Base-by-base conservation (phyloP, 257 asterid genomes). In the Solanum tacnaense region DNA sequence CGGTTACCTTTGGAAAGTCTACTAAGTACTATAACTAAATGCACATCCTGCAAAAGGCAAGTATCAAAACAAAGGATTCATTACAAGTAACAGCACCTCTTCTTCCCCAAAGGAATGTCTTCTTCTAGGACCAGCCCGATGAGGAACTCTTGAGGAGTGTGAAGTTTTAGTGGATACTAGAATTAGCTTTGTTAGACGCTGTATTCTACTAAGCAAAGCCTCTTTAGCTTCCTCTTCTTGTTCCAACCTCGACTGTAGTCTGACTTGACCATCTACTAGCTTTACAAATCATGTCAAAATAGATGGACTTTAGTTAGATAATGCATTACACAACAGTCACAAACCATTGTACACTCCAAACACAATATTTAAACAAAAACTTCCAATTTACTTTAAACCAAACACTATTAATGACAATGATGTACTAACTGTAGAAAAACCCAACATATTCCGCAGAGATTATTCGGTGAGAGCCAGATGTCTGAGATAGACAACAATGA, bases 161-260 rank as follows among this genome's bases (percentile, higher is more conserved):
- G 99, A 91, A 91, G 96, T 75, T 93, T 96, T 97, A 78, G 98
- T 92, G 84, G 99, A 97, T 35, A 97, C 99, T 84, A 97, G 97
- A 90, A 97, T 97, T 89, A 97, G 92, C 91, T 96, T 96, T 68
- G 99, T 97, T 87, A 97, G 91, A 90, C 98, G 93, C 91, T 97
- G 99, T 92, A 97, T 97, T 91, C 99, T 95, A 88, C 98, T 95
- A 95, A 97, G 90, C 85, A 97, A 90, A 86, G 99, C 99, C 91
- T 98, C 99, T 94, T 97, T 97, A 32, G 99, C 98, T 88, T 97
- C 99, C 92, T 97, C 99, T 95, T 97, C 99, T 91, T 96, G 95
- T 92, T 97, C 99, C 96, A 97, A 89, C 91, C 99, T 95, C 88
- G 99, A 96, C 89, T 95, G 99, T 86, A 97, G 92, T 91, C 95